A percentile compares a stretch with the other conserved stretches of the same genome.
Conservation (phyloP, 2,329 filamentous ascomycete genomes). For the Colletotrichum sp. region DNA sequence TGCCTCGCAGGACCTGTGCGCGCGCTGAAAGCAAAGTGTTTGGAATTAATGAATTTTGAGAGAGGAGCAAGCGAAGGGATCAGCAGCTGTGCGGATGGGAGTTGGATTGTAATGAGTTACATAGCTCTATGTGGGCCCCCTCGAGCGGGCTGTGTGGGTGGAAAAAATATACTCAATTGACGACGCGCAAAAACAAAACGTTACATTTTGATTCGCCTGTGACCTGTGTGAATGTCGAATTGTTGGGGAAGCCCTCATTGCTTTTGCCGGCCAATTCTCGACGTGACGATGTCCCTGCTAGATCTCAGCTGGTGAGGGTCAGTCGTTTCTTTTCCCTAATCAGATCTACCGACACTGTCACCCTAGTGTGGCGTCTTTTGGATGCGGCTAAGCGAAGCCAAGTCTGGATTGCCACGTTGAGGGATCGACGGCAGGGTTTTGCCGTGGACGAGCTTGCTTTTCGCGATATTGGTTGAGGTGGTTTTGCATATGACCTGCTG, state of each 20-base stretch:
- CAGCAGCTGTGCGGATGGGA: background rate
- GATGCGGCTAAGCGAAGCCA: background rate
- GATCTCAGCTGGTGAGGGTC: background rate
- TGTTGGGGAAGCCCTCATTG: background rate
- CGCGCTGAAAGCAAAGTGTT: background rate
- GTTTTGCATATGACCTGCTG: background rate
- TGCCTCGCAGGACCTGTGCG: background rate
- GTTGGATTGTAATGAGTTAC: slow-evolving; percentile 2
- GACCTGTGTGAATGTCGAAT: background rate
- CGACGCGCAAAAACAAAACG: background rate
- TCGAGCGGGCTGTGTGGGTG: background rate
- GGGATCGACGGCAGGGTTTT: background rate
- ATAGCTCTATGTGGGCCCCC: background rate
- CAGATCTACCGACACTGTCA: background rate
- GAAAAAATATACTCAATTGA: slow-evolving; percentile 1
- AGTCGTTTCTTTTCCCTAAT: background rate
- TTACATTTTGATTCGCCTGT: background rate
- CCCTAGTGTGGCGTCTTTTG: background rate
- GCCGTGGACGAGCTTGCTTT: background rate
- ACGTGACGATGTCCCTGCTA: background rate
- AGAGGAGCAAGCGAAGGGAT: background rate
- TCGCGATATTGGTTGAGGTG: background rate
- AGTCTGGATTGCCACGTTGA: background rate
- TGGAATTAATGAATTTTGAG: slow-evolving; percentile 13
- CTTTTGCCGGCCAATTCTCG: background rate